Evolutionary conservation across 73 alveolate species (phyloP), one percentile per base, ranked within the genome.

Genomic region (Uronychia binucleata): DNA sequence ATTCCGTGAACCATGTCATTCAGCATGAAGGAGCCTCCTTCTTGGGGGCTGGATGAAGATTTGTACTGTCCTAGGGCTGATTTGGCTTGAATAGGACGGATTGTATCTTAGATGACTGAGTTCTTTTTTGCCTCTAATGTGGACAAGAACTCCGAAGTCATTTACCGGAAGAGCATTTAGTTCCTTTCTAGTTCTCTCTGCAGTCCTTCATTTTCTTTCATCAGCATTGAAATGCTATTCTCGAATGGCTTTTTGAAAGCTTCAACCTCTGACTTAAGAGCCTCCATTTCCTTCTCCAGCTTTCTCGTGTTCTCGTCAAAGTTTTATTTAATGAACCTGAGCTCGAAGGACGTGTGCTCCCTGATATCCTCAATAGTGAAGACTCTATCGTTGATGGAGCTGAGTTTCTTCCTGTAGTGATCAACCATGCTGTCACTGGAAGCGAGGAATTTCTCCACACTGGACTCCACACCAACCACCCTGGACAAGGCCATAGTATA

Each of bases 141-240:
- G 31, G 26, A 29, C 25, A 19, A 11, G 30, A 80, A 80, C 57
- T 80, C 87, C 1, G 26, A 35, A 33, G 60, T 28, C 87, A 80
- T 80, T 80, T 80, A 35, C 8, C 87, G 1, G 58, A 30, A 80
- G 1, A 80, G 57, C 14, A 35, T 79, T 57, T 80, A 58, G 30
- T 80, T 13, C 30, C 87, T 80, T 5, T 80, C 87, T 26, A 80
- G 80, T 28, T 80, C 87, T 58, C 80, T 80, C 31, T 80, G 28
- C 0, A 80, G 33, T 1, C 80, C 58, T 28, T 80, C 87, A 58
- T 80, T 80, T 57, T 80, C 87, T 58, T 77, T 46, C 58, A 1
- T 1, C 5, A 80, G 28, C 58, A 75, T 35, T 34, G 58, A 31
- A 33, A 80, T 1, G 27, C 60, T 80, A 46, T 34, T 59, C 87